These are phyloP conservation scores for Picea glauca DNA, from an alignment of 75 land plant genomes.

Conservation along the genomic window DNA sequence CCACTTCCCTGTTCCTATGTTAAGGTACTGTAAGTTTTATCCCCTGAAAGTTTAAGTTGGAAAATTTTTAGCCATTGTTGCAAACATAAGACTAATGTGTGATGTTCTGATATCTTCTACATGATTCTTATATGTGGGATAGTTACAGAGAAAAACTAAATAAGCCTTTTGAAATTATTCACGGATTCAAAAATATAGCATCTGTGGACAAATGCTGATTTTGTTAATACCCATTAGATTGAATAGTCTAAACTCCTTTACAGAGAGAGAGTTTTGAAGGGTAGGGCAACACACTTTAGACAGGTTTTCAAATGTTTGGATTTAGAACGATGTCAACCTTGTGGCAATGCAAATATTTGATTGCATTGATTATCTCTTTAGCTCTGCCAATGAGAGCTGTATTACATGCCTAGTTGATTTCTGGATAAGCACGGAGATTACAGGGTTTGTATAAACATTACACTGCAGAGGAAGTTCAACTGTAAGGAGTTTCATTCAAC, in stretches of 20 bases:
- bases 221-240: background rate
- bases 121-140: background rate
- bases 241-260: background rate
- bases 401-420: background rate
- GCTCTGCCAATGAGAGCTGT: background rate
- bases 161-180: background rate
- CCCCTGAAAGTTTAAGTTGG: background rate
- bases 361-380: background rate
- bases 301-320: background rate
- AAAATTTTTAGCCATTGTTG: background rate
- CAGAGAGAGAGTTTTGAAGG: background rate
- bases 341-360: background rate
- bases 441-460: background rate
- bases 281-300: background rate
- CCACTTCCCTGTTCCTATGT: conserved; percentile 78
- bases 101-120: background rate
- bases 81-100: background rate
- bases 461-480: no score
- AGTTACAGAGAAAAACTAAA: background rate
- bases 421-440: background rate
- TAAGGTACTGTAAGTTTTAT: conserved; percentile 41
- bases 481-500: background rate
- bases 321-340: background rate
- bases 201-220: background rate
- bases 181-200: background rate